Conservation (phyloP, 305 asterid genomes). For the Rubia balearica region DNA sequence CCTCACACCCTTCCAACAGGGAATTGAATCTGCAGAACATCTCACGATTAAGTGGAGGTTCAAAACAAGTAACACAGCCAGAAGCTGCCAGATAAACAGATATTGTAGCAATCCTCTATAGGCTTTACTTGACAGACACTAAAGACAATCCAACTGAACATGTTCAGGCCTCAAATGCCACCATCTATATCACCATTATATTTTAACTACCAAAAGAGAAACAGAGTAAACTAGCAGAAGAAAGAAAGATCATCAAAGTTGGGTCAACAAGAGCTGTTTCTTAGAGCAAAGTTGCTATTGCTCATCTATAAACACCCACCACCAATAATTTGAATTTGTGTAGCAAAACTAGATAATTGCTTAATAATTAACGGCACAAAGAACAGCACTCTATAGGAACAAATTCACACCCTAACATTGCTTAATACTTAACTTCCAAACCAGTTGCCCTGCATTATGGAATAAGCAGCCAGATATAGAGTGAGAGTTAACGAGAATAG, state of each 20-base stretch:
- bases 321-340: background rate
- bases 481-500: background rate
- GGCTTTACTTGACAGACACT: background rate
- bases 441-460: background rate
- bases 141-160: background rate
- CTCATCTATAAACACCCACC: constrained; percentile 1
- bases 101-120: background rate
- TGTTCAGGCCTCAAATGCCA: background rate
- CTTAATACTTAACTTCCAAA: background rate
- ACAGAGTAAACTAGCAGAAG: background rate
- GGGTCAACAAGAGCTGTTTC: background rate
- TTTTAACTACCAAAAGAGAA: background rate
- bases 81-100: background rate
- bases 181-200: background rate
- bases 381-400: background rate
- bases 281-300: background rate
- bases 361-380: background rate
- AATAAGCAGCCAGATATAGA: background rate
- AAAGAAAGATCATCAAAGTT: constrained; percentile 1
- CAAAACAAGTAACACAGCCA: background rate
- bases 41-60: background rate
- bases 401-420: background rate
- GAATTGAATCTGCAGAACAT: background rate
- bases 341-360: background rate
- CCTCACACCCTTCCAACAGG: background rate